Conservation (phyloP, 257 asterid species). For the Paulownia fortunei region DNA sequence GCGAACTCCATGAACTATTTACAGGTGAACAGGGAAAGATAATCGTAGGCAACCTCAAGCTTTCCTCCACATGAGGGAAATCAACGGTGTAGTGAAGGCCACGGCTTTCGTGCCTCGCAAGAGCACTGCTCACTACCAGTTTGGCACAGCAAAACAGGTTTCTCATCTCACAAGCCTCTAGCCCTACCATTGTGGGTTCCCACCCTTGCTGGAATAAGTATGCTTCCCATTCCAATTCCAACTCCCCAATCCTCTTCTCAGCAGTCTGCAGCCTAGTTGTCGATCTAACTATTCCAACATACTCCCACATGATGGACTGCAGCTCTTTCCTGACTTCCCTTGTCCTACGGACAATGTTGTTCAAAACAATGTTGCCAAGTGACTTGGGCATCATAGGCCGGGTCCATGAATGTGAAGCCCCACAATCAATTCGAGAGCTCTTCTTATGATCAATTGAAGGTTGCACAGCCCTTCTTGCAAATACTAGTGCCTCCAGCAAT, state of each 20-base stretch:
- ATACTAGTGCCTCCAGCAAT: slow-evolving; percentile 89
- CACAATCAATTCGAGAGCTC: slow-evolving; percentile 37
- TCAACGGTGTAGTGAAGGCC: slow-evolving; percentile 89
- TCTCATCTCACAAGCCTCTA: slow-evolving; percentile 95
- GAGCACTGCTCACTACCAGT: slow-evolving; percentile 86
- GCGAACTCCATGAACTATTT: slow-evolving; percentile 82
- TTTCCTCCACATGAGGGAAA: slow-evolving; percentile 79
- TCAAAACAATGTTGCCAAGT: slow-evolving; percentile 48
- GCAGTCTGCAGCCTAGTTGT: slow-evolving; percentile 75
- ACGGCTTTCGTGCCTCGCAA: slow-evolving; percentile 91
- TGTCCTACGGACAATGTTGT: slow-evolving; percentile 52
- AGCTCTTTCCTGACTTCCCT: slow-evolving; percentile 72
- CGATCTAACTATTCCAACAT: slow-evolving; percentile 89
- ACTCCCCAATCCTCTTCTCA: slow-evolving; percentile 73
- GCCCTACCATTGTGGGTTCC: slow-evolving; percentile 91
- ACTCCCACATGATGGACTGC: slow-evolving; percentile 88
- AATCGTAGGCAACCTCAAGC: slow-evolving; percentile 88
- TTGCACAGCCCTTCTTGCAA: slow-evolving; percentile 88
- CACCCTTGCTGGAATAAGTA: slow-evolving; percentile 89
- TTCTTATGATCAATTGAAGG: slow-evolving; percentile 80
- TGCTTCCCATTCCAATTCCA: slow-evolving; percentile 90
- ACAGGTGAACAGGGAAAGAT: slow-evolving; percentile 72
- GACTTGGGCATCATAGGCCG: slow-evolving; percentile 63
- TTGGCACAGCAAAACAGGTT: slow-evolving; percentile 94
- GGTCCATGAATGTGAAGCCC: slow-evolving; percentile 61